Percentiles rank a stretch among this genome's conserved stretches.
phyloP scores from a whole-genome alignment of 2,329 filamentous ascomycete species.

The Colletotrichum navitas region DNA sequence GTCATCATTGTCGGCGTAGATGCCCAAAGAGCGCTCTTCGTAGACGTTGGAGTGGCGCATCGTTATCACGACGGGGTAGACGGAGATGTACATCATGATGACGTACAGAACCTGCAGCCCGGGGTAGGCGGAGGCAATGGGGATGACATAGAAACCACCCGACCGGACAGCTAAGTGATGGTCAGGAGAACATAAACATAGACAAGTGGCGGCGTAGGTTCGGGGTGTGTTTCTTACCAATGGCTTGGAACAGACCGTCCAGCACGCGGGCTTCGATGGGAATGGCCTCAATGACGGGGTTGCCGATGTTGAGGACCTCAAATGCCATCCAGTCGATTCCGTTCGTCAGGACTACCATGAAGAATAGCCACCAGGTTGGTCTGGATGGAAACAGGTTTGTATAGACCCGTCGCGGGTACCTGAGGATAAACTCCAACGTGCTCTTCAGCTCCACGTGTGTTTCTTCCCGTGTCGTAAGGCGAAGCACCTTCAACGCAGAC shows the following conservation, averaged over 20 bases:
- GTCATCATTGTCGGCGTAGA: conserved; percentile 58
- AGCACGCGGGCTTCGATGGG: conserved; percentile 67
- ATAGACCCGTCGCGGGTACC: conserved; percentile 70
- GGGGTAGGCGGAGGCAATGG: conserved; percentile 67
- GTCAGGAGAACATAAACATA: not conserved
- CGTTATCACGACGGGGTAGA: conserved; percentile 72
- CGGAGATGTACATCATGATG: conserved; percentile 76
- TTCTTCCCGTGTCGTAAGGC: conserved; percentile 52
- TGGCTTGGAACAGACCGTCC: conserved; percentile 74
- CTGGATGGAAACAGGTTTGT: conserved; percentile 73
- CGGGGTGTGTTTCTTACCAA: conserved; percentile 55
- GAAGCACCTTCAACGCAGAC: conserved; percentile 59
- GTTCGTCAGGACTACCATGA: conserved; percentile 71
- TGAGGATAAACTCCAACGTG: conserved; percentile 66
- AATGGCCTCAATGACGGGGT: conserved; percentile 65
- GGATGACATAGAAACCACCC: conserved; percentile 75
- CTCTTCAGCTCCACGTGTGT: conserved; percentile 58
- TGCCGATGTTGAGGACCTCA: conserved; percentile 74
- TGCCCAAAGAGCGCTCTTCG: conserved; percentile 75
- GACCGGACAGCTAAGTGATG: conserved; percentile 67
- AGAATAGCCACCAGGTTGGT: conserved; percentile 75
- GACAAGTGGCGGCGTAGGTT: conserved; percentile 8
- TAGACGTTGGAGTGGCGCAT: conserved; percentile 79
- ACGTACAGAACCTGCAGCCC: conserved; percentile 72
- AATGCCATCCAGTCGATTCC: conserved; percentile 75